phyloP scores from a whole-genome alignment of 148 eudicot species.

The Cornus kousa region DNA sequence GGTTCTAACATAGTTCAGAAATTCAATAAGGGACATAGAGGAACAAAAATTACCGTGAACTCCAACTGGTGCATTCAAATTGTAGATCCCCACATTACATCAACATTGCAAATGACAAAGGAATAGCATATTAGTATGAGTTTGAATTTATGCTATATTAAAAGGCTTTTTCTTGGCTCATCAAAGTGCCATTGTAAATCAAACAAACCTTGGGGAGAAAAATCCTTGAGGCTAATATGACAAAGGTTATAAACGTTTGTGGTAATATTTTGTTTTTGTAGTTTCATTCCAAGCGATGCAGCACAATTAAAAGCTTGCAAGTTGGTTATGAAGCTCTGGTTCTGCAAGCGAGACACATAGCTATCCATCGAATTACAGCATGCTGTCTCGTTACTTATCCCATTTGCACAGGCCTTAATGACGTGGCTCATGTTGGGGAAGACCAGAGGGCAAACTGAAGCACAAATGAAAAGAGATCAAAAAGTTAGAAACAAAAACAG shows the following conservation, averaged over 20 bases:
- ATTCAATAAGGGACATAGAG: background rate
- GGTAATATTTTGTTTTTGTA: constrained; percentile 73
- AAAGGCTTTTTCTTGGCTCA: background rate
- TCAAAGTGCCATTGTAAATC: constrained; percentile 3
- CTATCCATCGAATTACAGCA: constrained; percentile 70
- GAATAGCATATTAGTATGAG: constrained; percentile 19
- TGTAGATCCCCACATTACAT: constrained; percentile 23
- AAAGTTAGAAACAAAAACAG: background rate
- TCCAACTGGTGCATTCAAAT: constrained; percentile 50
- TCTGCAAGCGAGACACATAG: constrained; percentile 81
- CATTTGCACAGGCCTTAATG: constrained; percentile 51
- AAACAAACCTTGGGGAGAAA: constrained; percentile 85
- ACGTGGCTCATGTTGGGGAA: constrained; percentile 63
- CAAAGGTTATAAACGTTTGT: constrained; percentile 72
- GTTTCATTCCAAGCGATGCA: constrained; percentile 72
- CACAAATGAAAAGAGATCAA: constrained; percentile 11
- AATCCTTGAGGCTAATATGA: constrained; percentile 86
- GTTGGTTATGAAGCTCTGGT: constrained; percentile 88
- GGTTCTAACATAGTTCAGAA: background rate
- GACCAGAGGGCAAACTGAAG: constrained; percentile 80
- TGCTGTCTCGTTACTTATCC: constrained; percentile 39
- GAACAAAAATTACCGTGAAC: constrained; percentile 57
- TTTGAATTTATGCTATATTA: background rate
- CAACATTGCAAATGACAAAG: constrained; percentile 21
- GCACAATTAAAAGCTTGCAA: constrained; percentile 98